Base-by-base conservation (phyloP, 139 green algal species). In the Coccomyxa sp. region DNA sequence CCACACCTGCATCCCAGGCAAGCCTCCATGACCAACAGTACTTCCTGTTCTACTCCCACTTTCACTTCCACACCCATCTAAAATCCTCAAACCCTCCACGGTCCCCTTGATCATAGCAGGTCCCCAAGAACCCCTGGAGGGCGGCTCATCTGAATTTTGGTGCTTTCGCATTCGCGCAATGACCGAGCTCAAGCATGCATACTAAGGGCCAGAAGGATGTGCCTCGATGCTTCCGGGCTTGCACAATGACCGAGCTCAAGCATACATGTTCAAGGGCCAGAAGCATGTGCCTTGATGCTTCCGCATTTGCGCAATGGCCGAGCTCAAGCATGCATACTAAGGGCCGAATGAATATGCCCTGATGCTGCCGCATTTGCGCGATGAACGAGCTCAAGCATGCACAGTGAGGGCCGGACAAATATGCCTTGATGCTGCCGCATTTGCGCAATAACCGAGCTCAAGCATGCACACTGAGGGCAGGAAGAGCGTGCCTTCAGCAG, bases 401-500 rank as follows among this genome's bases (percentile, higher is more conserved):
- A 45, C 3, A 1, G 1, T 31, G 1, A 9, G n/a, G 27, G 17
- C n/a, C 23, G 71, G 68, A 18, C 23, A 28, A 77, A 38, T 18
- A 30, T 30, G 25, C 28, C 13, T 30, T 25, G n/a, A 58, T 28
- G 58, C 28, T 13, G 28, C 23, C 13, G 28, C 76, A 77, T 77
- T 77, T n/a, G n/a, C n/a, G n/a, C n/a, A n/a, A 16, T 68, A 68
- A 68, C 60, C 14, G 60, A 68, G 16, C 14, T 68, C 60, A 25
- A 16, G 15, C 60, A 68, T 68, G 16, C 60, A 14, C 60, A 68
- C 15, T 13, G 31, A 81, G 45, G 21, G 13, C 45, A 16, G 18
- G 45, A 38, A 60, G 28, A 25, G 57, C 77, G 10, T 68, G 95
- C 93, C 90, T 98, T 98, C 59, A 98, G 90, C 87, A 95, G 58